Evolutionary conservation across 208 protist genomes (phyloP), one percentile per base, ranked within the genome.

Genomic region (Trypanosoma congolense): DNA sequence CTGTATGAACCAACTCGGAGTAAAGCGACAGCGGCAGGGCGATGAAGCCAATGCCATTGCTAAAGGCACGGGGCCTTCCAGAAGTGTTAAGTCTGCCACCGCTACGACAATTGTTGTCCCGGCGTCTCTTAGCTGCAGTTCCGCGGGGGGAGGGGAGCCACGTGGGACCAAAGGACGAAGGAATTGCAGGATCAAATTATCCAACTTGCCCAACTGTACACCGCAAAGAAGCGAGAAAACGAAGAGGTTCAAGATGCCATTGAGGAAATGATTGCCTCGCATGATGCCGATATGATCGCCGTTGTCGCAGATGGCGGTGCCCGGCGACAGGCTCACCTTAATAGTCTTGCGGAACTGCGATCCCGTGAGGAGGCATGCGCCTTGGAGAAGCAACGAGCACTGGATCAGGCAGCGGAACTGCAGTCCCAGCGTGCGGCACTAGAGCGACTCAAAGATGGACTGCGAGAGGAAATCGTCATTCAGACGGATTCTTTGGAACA

Each of bases 401-500:
- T 79, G 25, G 72, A 75, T 9, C 52, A 65, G 38, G 58, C 70
- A 3, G 57, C 52, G 29, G 28, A 6, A 6, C 67, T 87, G 3
- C 25, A 56, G 18, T 42, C 60, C 10, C 55, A 43, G 0, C 65
- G 70, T 19, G 21, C 30, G 0, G 29, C 66, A 33, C 29, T 89
- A 12, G 48, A 60, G 10, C 44, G 47, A 29, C 51, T 48, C 24
- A 56, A 72, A 18, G 75, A 86, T n/a, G 29, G 21, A 8, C 47
- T 74, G 22, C 66, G 80, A 61, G 79, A 86, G 64, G 61, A 73
- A 26, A 78, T 85, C 50, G 65, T 87, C n/a, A 66, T 90, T 16
- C 65, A 73, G 21, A 56, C 57, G 4, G 87, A 62, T 33, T 40
- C 61, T 28, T 49, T 80, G 12, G 66, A 73, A 56, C 29, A 70